These are phyloP conservation scores for Avena eriantha DNA, from an alignment of 176 grass and related monocot genomes.

Conservation along the genomic window DNA sequence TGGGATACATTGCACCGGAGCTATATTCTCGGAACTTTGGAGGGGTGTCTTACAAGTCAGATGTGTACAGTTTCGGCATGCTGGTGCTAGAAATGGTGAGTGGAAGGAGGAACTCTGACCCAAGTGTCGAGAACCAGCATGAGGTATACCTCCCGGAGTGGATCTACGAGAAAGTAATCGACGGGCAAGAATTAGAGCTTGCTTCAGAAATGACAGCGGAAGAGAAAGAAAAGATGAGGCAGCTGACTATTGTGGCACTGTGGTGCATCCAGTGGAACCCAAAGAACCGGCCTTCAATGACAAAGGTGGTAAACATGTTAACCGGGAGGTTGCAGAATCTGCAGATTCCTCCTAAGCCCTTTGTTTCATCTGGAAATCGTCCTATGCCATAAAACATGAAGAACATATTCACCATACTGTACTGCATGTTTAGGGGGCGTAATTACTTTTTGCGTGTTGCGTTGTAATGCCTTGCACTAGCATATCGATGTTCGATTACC, in stretches of 20 bases:
- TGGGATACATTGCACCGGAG: neutral
- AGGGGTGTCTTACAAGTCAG: neutral
- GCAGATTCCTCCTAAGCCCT: too few relatives aligned
- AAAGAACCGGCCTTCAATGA: conserved; percentile 54
- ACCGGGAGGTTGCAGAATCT: conserved; percentile 33
- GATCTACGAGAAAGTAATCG: conserved; percentile 44
- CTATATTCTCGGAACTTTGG: neutral
- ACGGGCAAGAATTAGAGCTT: neutral
- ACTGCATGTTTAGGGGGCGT: too few relatives aligned
- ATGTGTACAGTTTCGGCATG: neutral
- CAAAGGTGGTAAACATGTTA: conserved; percentile 68
- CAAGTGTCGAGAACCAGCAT: conserved; percentile 18
- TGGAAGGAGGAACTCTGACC: neutral
- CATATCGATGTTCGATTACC: too few relatives aligned
- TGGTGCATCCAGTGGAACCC: conserved; percentile 83
- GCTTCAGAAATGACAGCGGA: neutral
- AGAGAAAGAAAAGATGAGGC: conserved; percentile 35
- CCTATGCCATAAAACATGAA: too few relatives aligned
- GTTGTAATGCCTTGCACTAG: too few relatives aligned
- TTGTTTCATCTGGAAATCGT: too few relatives aligned
- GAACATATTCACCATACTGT: too few relatives aligned
- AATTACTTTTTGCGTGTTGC: too few relatives aligned
- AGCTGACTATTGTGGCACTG: conserved; percentile 52
- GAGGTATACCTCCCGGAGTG: conserved; percentile 53
- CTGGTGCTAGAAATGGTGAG: neutral